Evolutionary conservation across 2,329 filamentous ascomycete species (phyloP), one percentile per base, ranked within the genome.

Genomic region (Botrytis fabae): DNA sequence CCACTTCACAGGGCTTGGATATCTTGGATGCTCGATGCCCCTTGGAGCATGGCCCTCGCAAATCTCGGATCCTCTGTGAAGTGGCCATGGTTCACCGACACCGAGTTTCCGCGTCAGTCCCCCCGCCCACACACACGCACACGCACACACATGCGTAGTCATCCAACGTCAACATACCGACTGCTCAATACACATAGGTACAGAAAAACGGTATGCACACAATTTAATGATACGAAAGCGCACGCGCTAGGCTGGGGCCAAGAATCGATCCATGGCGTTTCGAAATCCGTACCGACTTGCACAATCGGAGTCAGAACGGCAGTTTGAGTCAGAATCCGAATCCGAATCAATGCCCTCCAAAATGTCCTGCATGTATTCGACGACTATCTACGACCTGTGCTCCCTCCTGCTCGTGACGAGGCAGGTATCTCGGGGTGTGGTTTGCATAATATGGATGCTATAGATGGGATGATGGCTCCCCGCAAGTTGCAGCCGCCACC

Each of bases 171-270:
- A 35, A 35, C 28, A 32, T 65, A 18, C 28, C 63, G 63, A 35
- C 63, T 38, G 38, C 38, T 65, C 63, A 38, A n/a, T 38, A 22
- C 63, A 48, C 28, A 25, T 16, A 65, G 63, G 63, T 51, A 65
- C 63, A 65, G 63, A 65, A 65, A 38, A 35, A 48, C 44, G 63
- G 63, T 51, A 65, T 65, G 63, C 63, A 65, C 16, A 51, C 25
- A 65, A 51, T 65, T 20, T 48, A 25, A 59, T 32, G 2, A 35
- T 22, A 35, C 20, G 20, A 35, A 38, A 61, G 38, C 20, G 32
- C 48, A n/a, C 25, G n/a, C n/a, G 48, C 48, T 16, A 10, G 35
- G 59, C 32, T 10, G 25, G 28, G 62, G 61, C 9, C 61, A 46
- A 46, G 9, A 22, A n/a, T 54, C n/a, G 48, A 54, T 54, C 48